Evolutionary conservation across 768 basidiomycete species (phyloP).

Genomic region (Psilocybe tampanensis): DNA sequence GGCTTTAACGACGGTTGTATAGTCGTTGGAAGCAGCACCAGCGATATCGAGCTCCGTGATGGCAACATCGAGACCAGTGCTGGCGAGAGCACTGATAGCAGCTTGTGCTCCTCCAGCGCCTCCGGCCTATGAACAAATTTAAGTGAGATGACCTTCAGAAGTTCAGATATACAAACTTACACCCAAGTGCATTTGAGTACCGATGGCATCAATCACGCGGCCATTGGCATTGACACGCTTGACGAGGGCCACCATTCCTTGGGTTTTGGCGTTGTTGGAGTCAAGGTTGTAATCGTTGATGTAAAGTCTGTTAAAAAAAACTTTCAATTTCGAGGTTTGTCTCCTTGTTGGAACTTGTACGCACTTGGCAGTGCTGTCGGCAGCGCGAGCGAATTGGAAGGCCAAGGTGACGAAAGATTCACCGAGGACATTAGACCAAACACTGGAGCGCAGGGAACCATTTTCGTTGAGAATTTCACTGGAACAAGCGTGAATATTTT

Average conservation of each 20-base stretch:
- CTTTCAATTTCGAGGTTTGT: background rate
- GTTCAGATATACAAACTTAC: slow-evolving; percentile 18
- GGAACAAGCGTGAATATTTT: slow-evolving; percentile 7
- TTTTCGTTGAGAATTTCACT: slow-evolving; percentile 58
- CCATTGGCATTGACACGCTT: slow-evolving; percentile 41
- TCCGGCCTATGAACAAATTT: slow-evolving; percentile 27
- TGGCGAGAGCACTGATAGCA: slow-evolving; percentile 43
- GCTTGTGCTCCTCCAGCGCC: slow-evolving; percentile 42
- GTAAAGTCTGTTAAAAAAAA: slow-evolving; percentile 26
- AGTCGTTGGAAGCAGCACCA: slow-evolving; percentile 41
- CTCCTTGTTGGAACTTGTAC: background rate
- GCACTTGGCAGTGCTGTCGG: slow-evolving; percentile 51
- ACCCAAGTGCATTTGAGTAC: slow-evolving; percentile 46
- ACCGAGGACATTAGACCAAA: slow-evolving; percentile 52
- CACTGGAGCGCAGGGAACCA: slow-evolving; percentile 46
- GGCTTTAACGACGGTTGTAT: slow-evolving; percentile 45
- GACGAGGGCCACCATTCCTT: slow-evolving; percentile 44
- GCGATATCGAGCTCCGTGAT: slow-evolving; percentile 51
- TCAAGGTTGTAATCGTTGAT: slow-evolving; percentile 54
- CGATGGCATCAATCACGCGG: slow-evolving; percentile 50
- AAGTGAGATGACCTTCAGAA: background rate
- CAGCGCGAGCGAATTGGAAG: slow-evolving; percentile 50
- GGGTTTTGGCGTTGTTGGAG: slow-evolving; percentile 47
- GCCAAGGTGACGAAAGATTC: slow-evolving; percentile 53
- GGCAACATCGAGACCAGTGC: slow-evolving; percentile 44